Evolutionary conservation across 2,329 filamentous ascomycete species (phyloP), one percentile per base, ranked within the genome.

Genomic region (Fonsecaea pedrosoi): DNA sequence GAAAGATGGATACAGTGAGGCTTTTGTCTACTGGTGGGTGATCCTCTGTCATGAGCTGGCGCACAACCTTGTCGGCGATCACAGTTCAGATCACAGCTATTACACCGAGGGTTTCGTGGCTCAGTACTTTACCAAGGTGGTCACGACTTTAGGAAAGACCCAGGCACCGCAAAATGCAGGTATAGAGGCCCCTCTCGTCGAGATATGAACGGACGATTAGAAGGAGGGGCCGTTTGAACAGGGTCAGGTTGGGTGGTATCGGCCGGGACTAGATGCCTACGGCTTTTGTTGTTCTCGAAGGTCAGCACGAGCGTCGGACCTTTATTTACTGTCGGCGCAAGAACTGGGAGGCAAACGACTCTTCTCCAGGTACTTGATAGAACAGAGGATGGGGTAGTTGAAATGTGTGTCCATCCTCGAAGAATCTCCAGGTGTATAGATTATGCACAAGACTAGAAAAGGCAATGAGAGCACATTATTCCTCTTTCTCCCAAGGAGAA

Each of bases 21-120:
- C 92, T 2, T 82, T 88, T 65, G 86, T 90, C 0, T 96, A 94
- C 83, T 98, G 94, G 94, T 97, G 91, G 87, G 91, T 97, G 70
- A 93, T 95, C n/a, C 78, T 97, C 68, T 96, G 93, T 69, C 95
- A 99, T 77, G 96, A 99, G 80, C 81, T 99, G 77, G 94, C 95
- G 65, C 95, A 99, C 80, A 99, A 99, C 77, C 81, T 99, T 62
- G 92, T 97, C 8, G 80, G 81, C 42, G 85, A 88, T 69, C 94
- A 98, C 78, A 90, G 90, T 74, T 83, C 90, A 15, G 86, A 90
- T 62, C 92, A 96, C 78, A 91, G 89, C 74, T 96, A 89, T 76
- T 96, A 95, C 75, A 94, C 90, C 4, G 73, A 74, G 59, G 73
- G 72, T 6, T 74, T 74, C 61, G 72, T 73, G 42, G 67, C 71